These are phyloP conservation scores for Daldinia childiae DNA, from an alignment of 495 filamentous ascomycete genomes.

Conservation along the genomic window DNA sequence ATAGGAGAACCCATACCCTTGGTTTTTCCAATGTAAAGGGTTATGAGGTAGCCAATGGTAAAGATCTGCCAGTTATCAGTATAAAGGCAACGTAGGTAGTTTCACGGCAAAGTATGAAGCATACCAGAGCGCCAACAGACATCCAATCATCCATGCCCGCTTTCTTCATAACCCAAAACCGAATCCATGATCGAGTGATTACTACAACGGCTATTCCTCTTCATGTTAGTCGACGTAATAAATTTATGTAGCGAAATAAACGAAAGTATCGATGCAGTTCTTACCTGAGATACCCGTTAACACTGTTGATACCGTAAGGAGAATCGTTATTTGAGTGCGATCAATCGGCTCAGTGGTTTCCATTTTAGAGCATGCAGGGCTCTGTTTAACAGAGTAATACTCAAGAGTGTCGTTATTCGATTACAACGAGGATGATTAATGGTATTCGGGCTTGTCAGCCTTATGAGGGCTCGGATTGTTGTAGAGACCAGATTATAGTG, in stretches of 20 bases:
- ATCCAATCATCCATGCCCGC: conserved; percentile 49
- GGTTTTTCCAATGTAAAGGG: conserved; percentile 42
- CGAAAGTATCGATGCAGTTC: not conserved
- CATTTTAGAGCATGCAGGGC: conserved; percentile 12
- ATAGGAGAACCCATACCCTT: conserved; percentile 49
- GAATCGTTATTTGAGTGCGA: conserved; percentile 24
- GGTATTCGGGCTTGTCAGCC: not conserved
- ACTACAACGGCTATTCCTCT: conserved; percentile 42
- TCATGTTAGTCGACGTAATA: not conserved
- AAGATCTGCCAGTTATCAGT: conserved; percentile 39
- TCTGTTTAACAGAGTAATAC: not conserved
- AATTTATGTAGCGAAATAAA: not conserved
- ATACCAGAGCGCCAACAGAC: conserved; percentile 47
- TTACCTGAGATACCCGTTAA: conserved; percentile 40
- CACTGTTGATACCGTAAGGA: conserved; percentile 27
- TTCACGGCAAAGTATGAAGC: not conserved
- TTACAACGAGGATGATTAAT: not conserved
- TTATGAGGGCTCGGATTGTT: not conserved
- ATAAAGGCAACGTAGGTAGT: not conserved
- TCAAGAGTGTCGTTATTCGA: not conserved
- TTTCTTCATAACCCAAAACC: conserved; percentile 46
- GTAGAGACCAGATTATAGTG: not conserved
- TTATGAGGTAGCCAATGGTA: conserved; percentile 48
- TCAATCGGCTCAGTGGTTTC: conserved; percentile 10
- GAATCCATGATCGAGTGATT: conserved; percentile 38